phyloP scores from a whole-genome alignment of 352 stramenopile species.

The Globisporangium okanoganense region DNA sequence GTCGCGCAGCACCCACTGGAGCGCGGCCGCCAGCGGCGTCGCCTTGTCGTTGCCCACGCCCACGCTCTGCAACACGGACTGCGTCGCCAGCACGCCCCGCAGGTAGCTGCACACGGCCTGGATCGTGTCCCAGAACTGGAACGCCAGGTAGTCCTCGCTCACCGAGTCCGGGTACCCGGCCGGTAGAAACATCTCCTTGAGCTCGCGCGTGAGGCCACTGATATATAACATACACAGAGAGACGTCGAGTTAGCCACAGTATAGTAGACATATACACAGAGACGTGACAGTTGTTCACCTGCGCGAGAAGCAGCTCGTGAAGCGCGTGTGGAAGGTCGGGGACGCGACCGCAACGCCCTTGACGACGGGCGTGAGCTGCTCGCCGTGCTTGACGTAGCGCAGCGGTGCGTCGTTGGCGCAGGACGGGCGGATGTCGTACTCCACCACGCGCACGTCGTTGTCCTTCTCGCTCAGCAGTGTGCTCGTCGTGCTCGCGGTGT shows the following conservation, averaged over 20 bases:
- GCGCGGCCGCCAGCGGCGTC: constrained; percentile 63
- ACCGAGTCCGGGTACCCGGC: constrained; percentile 83
- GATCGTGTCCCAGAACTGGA: constrained; percentile 95
- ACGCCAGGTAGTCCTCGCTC: constrained; percentile 90
- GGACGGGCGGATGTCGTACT: constrained; percentile 57
- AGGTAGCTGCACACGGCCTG: constrained; percentile 96
- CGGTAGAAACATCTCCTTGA: constrained; percentile 86
- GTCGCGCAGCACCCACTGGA: constrained; percentile 77
- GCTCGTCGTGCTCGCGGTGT: constrained; percentile 12
- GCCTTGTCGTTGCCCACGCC: constrained; percentile 89
- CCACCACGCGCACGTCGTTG: constrained; percentile 35
- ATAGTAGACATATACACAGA: not conserved
- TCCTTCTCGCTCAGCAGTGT: constrained; percentile 17
- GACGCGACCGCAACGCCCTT: constrained; percentile 8
- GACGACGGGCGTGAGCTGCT: constrained; percentile 24
- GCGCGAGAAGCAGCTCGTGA: constrained; percentile 25
- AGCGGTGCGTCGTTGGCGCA: constrained; percentile 42
- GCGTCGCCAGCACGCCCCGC: constrained; percentile 90
- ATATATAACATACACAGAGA: constrained; percentile 2
- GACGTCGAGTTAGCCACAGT: not conserved
- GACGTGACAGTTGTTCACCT: not conserved
- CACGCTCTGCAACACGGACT: constrained; percentile 91
- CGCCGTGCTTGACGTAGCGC: constrained; percentile 44
- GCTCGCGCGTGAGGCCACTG: constrained; percentile 40
- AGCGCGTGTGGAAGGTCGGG: constrained; percentile 1